phyloP scores from a whole-genome alignment of 1,284 basidiomycete species.

The Cerioporus squamosus region DNA sequence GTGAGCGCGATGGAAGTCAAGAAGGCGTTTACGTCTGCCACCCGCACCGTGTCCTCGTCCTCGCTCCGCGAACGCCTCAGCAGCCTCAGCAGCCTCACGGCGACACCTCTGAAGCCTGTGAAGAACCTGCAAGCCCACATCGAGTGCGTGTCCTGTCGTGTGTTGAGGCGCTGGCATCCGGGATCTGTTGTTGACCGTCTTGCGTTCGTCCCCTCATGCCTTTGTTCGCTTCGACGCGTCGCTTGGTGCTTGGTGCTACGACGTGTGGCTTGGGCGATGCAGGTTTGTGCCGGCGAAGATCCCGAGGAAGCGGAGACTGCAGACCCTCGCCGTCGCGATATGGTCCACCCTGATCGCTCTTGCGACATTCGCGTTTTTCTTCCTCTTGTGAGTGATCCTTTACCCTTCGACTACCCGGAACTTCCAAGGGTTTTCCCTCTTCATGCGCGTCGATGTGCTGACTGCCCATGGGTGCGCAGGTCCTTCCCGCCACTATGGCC shows the following conservation, averaged over 20 bases:
- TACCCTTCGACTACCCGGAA: too few relatives aligned
- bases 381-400: conserved; percentile 68
- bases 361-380: conserved; percentile 71
- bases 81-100: conserved; percentile 54
- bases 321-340: conserved; percentile 85
- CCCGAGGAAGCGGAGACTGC: conserved; percentile 80
- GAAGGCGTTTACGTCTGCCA: conserved; percentile 35
- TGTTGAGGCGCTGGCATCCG: neutral
- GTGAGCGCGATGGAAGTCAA: conserved; percentile 33
- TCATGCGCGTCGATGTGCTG: too few relatives aligned
- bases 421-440: too few relatives aligned
- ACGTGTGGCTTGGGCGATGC: neutral
- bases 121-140: conserved; percentile 66
- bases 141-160: conserved; percentile 56
- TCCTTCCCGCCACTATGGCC: conserved; percentile 93
- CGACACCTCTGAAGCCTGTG: conserved; percentile 60
- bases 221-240: neutral
- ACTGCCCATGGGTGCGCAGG: conserved; percentile 45
- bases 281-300: conserved; percentile 78
- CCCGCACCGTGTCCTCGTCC: conserved; percentile 38
- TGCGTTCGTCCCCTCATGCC: neutral
- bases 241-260: neutral
- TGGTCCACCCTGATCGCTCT: conserved; percentile 87
- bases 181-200: conserved; percentile 2
- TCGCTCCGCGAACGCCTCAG: conserved; percentile 60